A percentile compares a stretch with the other conserved stretches of the same genome.
Conservation (phyloP, 2,329 filamentous ascomycete species). For the Exophiala dermatitidis region DNA sequence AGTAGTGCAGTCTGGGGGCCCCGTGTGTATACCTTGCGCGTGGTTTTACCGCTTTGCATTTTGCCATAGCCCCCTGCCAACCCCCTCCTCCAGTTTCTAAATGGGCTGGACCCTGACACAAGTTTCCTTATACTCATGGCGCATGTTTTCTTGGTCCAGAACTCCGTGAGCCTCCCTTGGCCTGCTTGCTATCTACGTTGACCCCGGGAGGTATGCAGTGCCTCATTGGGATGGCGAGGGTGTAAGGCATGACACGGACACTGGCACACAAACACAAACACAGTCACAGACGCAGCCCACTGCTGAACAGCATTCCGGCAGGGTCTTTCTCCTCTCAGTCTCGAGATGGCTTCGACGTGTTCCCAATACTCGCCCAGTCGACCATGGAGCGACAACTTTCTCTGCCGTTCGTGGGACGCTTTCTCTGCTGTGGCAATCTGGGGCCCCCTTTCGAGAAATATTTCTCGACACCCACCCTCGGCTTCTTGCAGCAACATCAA, state of each 20-base stretch:
- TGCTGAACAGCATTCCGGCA: neutral
- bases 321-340: neutral
- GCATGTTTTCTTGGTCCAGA: slow-evolving; percentile 4
- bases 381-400: neutral
- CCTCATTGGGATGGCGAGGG: slow-evolving; percentile 4
- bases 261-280: neutral
- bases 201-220: slow-evolving; percentile 16
- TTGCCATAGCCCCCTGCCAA: slow-evolving; percentile 6
- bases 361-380: neutral
- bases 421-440: no score
- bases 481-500: no score
- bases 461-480: no score
- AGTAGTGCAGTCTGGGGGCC: neutral
- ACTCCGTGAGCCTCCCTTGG: neutral
- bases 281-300: neutral
- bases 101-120: neutral
- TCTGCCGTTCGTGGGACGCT: neutral
- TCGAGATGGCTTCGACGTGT: neutral
- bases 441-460: no score
- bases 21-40: neutral
- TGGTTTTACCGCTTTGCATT: neutral
- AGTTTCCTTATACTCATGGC: neutral
- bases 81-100: neutral
- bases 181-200: neutral
- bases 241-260: slow-evolving; percentile 3